These are phyloP conservation scores for Arthrobotrys conoides DNA, from an alignment of 2,329 filamentous ascomycete species.

Conservation along the genomic window DNA sequence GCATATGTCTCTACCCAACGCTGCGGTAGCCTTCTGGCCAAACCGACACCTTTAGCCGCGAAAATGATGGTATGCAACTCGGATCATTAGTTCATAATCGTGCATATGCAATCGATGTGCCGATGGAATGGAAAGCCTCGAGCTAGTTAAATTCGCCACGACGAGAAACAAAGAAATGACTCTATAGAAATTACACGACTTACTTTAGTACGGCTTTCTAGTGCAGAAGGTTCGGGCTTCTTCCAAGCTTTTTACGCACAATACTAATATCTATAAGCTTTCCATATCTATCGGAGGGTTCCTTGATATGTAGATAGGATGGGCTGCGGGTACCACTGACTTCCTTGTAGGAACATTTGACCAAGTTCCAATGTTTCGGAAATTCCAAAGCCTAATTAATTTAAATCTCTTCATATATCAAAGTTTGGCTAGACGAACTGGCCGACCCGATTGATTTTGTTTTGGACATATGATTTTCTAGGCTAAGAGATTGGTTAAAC, in stretches of 20 bases:
- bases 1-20: neutral
- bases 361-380: neutral
- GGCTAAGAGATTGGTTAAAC: neutral
- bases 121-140: slow-evolving; percentile 7
- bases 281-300: neutral
- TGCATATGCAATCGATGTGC: slow-evolving; percentile 4
- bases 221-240: neutral
- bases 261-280: neutral
- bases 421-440: neutral
- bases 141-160: neutral
- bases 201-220: neutral
- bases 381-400: neutral
- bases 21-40: neutral
- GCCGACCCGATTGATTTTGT: neutral
- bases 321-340: neutral
- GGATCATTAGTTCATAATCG: neutral
- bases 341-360: neutral
- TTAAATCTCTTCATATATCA: neutral
- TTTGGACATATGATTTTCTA: no score
- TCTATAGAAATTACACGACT: neutral
- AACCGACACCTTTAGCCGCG: neutral
- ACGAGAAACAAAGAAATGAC: neutral
- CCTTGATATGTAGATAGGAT: neutral
- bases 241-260: neutral
- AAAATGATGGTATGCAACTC: neutral